phyloP scores from a whole-genome alignment of 768 basidiomycete genomes.

The Suillus weaverae region DNA sequence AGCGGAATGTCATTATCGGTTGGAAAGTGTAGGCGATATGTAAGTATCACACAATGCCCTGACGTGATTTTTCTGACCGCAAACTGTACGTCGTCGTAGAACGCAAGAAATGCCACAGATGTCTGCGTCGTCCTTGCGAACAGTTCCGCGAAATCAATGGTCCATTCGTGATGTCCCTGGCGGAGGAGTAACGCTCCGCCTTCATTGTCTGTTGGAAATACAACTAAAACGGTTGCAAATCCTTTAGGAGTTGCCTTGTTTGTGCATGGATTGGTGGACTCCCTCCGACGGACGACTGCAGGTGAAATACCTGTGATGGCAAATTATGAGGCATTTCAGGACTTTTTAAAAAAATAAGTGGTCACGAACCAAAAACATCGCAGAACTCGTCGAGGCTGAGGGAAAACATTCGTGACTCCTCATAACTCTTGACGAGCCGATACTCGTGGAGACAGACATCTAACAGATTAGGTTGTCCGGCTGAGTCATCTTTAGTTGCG shows the following conservation, averaged over 20 bases:
- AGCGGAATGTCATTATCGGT: slow-evolving; percentile 39
- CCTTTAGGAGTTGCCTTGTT: slow-evolving; percentile 46
- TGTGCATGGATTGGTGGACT: not conserved
- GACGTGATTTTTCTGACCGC: slow-evolving; percentile 41
- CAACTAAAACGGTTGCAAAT: slow-evolving; percentile 52
- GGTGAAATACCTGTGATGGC: not conserved
- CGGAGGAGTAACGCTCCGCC: slow-evolving; percentile 46
- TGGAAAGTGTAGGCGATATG: slow-evolving; percentile 41
- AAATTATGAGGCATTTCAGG: not conserved
- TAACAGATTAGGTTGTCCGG: not conserved
- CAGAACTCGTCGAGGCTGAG: not conserved
- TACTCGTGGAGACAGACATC: not conserved
- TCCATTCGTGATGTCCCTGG: slow-evolving; percentile 35
- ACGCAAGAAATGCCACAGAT: slow-evolving; percentile 39
- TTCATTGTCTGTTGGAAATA: slow-evolving; percentile 46
- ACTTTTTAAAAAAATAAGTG: not conserved
- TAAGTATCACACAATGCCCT: slow-evolving; percentile 45
- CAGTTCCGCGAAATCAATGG: slow-evolving; percentile 36
- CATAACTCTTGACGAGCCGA: not conserved
- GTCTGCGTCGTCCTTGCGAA: slow-evolving; percentile 11
- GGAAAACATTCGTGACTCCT: not conserved
- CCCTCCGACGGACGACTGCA: not conserved
- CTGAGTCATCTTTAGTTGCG: not conserved
- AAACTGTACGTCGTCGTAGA: slow-evolving; percentile 47
- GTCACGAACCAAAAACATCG: not conserved